phyloP scores from a whole-genome alignment of 768 basidiomycete genomes.

The Naganishia kalamii region DNA sequence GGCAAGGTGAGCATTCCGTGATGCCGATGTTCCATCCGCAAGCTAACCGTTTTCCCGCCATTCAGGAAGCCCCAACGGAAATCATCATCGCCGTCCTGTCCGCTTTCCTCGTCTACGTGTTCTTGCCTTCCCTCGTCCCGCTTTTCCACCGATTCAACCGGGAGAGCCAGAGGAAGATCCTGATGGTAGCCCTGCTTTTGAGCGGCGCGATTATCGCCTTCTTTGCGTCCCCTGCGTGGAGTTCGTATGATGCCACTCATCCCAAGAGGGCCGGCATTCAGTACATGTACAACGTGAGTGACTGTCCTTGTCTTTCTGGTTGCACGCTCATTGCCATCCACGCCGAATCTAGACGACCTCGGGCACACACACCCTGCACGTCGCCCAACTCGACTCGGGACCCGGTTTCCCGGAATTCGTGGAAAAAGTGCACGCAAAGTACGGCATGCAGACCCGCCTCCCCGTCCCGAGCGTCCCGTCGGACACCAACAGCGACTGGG shows the following conservation, averaged over 20 bases:
- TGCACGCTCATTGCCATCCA: conserved; percentile 37
- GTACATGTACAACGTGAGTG: conserved; percentile 70
- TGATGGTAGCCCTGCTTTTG: conserved; percentile 50
- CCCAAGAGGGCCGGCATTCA: conserved; percentile 80
- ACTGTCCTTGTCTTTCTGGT: not conserved
- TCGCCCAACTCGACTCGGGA: conserved; percentile 75
- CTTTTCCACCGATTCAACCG: conserved; percentile 68
- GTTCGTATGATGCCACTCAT: conserved; percentile 73
- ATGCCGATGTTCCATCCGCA: not conserved
- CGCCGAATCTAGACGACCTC: conserved; percentile 55
- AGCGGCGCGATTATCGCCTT: conserved; percentile 51
- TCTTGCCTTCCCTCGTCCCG: conserved; percentile 59
- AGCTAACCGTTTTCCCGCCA: not conserved
- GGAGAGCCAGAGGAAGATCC: conserved; percentile 45
- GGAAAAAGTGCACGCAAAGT: conserved; percentile 55
- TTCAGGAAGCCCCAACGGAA: conserved; percentile 70
- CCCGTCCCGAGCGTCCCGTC: conserved; percentile 58
- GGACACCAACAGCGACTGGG: conserved; percentile 81
- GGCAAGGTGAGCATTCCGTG: conserved; percentile 51
- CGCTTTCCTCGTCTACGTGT: conserved; percentile 55
- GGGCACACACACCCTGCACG: conserved; percentile 65
- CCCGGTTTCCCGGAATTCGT: conserved; percentile 67
- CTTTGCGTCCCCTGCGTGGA: conserved; percentile 50
- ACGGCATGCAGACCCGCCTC: conserved; percentile 52
- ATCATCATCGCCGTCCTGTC: conserved; percentile 78